Base-by-base conservation (phyloP, 768 basidiomycete species). In the Tylopilus intermedius region DNA sequence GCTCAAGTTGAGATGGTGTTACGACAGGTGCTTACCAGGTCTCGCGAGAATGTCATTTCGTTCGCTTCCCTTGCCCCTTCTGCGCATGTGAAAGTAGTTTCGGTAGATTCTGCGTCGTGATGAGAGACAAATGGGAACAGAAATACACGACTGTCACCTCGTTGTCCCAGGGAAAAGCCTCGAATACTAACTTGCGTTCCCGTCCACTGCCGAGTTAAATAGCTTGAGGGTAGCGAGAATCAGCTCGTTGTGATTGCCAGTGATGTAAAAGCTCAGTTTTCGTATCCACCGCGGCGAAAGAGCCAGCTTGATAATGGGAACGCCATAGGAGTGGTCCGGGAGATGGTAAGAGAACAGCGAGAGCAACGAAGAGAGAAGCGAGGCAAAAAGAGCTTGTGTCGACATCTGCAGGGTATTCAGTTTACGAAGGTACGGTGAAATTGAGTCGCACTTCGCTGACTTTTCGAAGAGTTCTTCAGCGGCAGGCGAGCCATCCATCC, bases 141-240 rank as follows among this genome's bases (percentile, higher is more conserved):
- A 39, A 8, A 53, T 11, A 27, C 11, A 18, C 30, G 10, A 6
- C 1, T 69, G 2, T 48, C 45, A 84, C 90, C 76, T 90, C 90
- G 29, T 77, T 74, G 52, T 88, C 88, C 90, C 90, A 92, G 6
- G 81, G 79, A 67, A 92, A 89, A 0, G 74, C 74, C 49, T 90
- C 89, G 26, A 84, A 66, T 2, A 88, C n/a, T n/a, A n/a, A 61
- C 55, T 79, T 84, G 47, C 79, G 76, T 56, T 90, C 87, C 24
- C 76, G 69, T 15, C 88, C 86, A 22, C 85, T 78, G 2, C 77
- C 83, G 62, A n/a, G n/a, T n/a, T n/a, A n/a, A n/a, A n/a, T n/a
- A n/a, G n/a, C n/a, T n/a, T n/a, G n/a, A n/a, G n/a, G n/a, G n/a
- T n/a, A n/a, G n/a, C n/a, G n/a, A n/a, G n/a, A n/a, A n/a, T n/a